These are phyloP conservation scores for Paramecium pentaurelia DNA, from an alignment of 73 alveolate species.

Conservation along the genomic window DNA sequence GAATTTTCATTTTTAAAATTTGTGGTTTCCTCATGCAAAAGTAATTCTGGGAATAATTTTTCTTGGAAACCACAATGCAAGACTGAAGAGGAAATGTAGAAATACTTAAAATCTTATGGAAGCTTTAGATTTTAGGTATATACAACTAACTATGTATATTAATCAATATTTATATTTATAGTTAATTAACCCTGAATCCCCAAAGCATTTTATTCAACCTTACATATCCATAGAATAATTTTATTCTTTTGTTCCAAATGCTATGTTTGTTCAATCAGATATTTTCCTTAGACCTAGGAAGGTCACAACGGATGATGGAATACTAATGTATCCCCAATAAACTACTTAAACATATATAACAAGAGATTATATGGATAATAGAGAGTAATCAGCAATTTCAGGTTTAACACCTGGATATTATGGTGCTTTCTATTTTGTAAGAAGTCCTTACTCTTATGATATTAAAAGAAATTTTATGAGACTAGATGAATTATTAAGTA, in stretches of 20 bases:
- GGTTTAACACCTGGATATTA: not conserved
- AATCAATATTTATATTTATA: not conserved
- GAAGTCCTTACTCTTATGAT: not conserved
- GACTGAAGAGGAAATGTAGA: not conserved
- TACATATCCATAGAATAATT: not conserved
- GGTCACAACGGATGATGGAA: slow-evolving; percentile 11
- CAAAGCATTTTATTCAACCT: not conserved
- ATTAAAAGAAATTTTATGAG: not conserved
- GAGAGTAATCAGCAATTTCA: not conserved
- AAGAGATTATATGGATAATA: not conserved
- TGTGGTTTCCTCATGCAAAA: not conserved
- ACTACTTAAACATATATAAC: not conserved
- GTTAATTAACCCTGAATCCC: not conserved
- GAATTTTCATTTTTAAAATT: slow-evolving; percentile 14
- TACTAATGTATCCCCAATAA: not conserved
- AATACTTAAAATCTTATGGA: not conserved
- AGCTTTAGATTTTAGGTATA: slow-evolving; percentile 33
- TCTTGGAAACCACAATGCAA: slow-evolving; percentile 53
- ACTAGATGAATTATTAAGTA: slow-evolving; percentile 26
- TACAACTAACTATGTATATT: not conserved
- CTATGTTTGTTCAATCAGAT: slow-evolving; percentile 54
- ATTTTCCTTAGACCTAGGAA: not conserved
- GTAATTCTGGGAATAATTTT: not conserved
- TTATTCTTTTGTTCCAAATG: slow-evolving; percentile 4
- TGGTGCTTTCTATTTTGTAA: not conserved